Conservation (phyloP, 176 grass and related monocot genomes). For the Oryza officinalis region DNA sequence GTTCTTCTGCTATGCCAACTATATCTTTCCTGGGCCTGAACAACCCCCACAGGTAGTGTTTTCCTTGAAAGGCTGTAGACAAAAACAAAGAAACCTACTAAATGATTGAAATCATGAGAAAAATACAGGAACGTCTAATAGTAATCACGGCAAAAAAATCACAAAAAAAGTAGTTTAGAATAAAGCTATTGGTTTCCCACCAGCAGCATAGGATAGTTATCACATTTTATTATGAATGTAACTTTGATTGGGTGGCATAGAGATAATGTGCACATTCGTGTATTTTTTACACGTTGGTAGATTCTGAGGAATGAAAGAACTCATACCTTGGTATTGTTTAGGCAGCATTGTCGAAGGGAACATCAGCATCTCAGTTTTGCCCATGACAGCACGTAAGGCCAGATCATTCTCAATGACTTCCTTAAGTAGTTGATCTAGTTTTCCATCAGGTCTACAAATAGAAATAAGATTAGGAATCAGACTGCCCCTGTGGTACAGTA, state of each 20-base stretch:
- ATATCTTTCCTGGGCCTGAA: slow-evolving; percentile 35
- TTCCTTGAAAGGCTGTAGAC: slow-evolving; percentile 23
- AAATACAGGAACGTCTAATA: no score
- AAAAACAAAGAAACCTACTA: no score
- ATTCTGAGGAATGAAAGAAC: neutral
- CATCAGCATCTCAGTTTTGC: slow-evolving; percentile 46
- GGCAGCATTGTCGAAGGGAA: slow-evolving; percentile 53
- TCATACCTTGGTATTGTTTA: slow-evolving; percentile 39
- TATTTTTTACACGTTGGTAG: neutral
- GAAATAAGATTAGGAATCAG: neutral
- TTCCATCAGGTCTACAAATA: slow-evolving; percentile 28
- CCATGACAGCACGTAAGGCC: slow-evolving; percentile 31
- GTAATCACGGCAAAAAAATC: no score
- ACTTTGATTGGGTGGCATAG: no score
- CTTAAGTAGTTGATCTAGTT: slow-evolving; percentile 33
- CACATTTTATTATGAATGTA: no score
- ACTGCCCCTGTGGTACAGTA: neutral
- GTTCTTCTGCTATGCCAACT: neutral
- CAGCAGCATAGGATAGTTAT: no score
- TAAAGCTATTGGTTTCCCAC: no score
- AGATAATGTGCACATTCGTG: no score
- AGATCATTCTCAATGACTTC: slow-evolving; percentile 43
- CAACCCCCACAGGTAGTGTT: slow-evolving; percentile 57
- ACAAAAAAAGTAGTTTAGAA: no score
- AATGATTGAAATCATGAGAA: no score